phyloP scores from a whole-genome alignment of 2,329 filamentous ascomycete species.

The Exophiala bonariae region DNA sequence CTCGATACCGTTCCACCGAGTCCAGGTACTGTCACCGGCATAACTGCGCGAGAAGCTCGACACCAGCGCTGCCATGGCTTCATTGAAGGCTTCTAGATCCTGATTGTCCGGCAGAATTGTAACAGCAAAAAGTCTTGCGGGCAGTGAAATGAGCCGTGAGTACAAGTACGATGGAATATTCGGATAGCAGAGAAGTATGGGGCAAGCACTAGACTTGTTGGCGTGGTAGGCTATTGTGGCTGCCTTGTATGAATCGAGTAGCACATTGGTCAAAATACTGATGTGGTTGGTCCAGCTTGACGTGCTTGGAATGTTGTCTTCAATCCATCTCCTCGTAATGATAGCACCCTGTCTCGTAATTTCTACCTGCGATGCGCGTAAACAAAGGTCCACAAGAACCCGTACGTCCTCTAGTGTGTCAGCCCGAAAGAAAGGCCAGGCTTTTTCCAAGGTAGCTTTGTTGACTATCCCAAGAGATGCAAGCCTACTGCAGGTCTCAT shows the following conservation, averaged over 20 bases:
- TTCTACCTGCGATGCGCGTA: background rate
- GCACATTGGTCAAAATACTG: background rate
- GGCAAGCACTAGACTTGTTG: background rate
- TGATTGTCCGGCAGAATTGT: conserved; percentile 11
- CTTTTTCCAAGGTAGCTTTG: background rate
- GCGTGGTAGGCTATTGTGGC: background rate
- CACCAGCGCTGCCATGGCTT: conserved; percentile 27
- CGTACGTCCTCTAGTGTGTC: background rate
- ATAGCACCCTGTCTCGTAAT: background rate
- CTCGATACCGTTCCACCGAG: conserved; percentile 22
- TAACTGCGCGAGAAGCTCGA: conserved; percentile 26
- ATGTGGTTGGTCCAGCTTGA: background rate
- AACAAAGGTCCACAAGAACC: background rate
- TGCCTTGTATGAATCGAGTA: background rate
- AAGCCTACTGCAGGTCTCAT: background rate
- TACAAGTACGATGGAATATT: conserved; percentile 9
- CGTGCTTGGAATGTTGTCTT: background rate
- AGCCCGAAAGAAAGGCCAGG: too few relatives aligned
- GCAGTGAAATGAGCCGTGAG: conserved; percentile 25
- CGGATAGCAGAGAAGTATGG: conserved; percentile 10
- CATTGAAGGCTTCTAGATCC: conserved; percentile 27
- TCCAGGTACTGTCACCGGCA: conserved; percentile 12
- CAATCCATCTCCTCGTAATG: background rate
- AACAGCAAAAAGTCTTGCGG: conserved; percentile 18
- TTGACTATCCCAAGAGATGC: background rate